Evolutionary conservation across 495 filamentous ascomycete species (phyloP), one percentile per base, ranked within the genome.

Genomic region (Cairneyella variabilis): DNA sequence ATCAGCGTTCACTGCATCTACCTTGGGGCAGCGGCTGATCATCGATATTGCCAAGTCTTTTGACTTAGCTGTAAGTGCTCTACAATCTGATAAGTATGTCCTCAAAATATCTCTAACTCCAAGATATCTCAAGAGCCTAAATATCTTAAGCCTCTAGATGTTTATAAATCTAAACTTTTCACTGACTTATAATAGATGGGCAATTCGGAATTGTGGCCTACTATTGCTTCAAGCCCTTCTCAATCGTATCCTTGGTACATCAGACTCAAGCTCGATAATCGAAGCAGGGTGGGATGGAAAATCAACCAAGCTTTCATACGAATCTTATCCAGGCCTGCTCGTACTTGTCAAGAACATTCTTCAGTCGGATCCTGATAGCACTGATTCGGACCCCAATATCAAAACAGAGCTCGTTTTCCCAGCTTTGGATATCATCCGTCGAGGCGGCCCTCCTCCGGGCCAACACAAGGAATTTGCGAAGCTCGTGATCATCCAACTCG

Each of bases 141-240:
- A 62, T 68, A 49, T 69, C 30, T 30, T n/a, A n/a, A n/a, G n/a
- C n/a, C n/a, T n/a, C n/a, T n/a, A n/a, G n/a, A n/a, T n/a, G n/a
- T n/a, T n/a, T n/a, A n/a, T n/a, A n/a, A n/a, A n/a, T n/a, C n/a
- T n/a, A n/a, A n/a, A n/a, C n/a, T n/a, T n/a, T n/a, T n/a, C n/a
- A 22, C 12, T 20, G 1, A 18, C 6, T 16, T 30, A n/a, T n/a
- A n/a, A n/a, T n/a, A 91, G 86, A 27, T 98, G 93, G 93, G 85
- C 90, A 2, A 89, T 98, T 54, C 82, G 90, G 1, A 98, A 98
- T 60, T 95, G 89, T 50, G 90, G 91, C 21, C 71, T 97, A 27
- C 86, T 97, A 74, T 79, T 98, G 5, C 83, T 97, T 61, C 81
- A 90, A 40, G 87, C 88, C 54, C 66, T 96, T 2, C 82, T 95